Base-by-base conservation (phyloP, 2,329 filamentous ascomycete genomes). In the Diaporthe amygdali region DNA sequence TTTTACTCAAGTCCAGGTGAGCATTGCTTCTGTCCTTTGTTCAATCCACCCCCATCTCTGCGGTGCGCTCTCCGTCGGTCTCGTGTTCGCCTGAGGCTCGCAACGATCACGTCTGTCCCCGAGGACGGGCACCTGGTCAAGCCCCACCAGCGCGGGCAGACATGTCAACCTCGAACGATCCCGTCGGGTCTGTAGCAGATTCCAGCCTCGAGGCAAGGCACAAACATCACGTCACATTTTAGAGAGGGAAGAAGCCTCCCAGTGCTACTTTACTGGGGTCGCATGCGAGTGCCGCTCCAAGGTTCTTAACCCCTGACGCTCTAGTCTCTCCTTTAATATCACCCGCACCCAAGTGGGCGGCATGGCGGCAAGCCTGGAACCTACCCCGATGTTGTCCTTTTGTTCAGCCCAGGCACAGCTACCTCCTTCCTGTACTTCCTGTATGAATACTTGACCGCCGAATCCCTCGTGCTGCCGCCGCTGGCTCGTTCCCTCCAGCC, bases 301-400 rank as follows among this genome's bases (percentile, higher is more conserved):
- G 68, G 49, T 73, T 66, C 69, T 68, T 66, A 68, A 67, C 64
- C 70, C 71, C 69, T 66, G 66, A 54, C 47, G 51, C 56, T 66
- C 71, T 61, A 71, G 71, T 56, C 47, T 49, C 52, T 52, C 61
- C 69, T 64, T 73, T 71, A 71, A 68, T 73, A 56, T 71, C 59
- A 68, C 27, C 47, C 64, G 47, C 59, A 56, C 64, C 59, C 64
- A 71, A 71, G 69, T 66, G 71, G 71, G 44, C 71, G 71, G 69
- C 69, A 70, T 71, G 64, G 71, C 71, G 71, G 71, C 56, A 69
- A 66, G 63, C 66, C 56, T 52, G 27, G 34, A 71, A 54, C 66
- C 66, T 68, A 56, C 44, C 47, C 55, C 66, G 52, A 51, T n/a
- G 32, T 22, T 49, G 66, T 49, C 52, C 52, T 68, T 68, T 68